Percentiles rank a stretch among this genome's conserved stretches.
Evolutionary conservation across 257 asterid genomes (phyloP).

Genomic region (Nicotiana tomentosiformis): DNA sequence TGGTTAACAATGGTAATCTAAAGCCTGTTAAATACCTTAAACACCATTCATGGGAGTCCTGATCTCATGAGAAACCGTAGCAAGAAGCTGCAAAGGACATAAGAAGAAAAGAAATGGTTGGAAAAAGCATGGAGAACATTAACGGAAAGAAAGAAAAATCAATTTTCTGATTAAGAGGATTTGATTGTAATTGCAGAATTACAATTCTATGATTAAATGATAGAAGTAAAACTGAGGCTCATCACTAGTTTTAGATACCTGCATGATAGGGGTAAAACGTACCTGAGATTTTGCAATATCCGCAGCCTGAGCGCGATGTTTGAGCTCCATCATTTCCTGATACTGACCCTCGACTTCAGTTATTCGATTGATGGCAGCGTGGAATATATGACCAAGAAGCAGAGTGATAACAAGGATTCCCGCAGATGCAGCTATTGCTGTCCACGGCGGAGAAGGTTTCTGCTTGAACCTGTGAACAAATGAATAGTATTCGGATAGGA

Average conservation of each 20-base stretch:
- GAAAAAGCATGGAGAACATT: background rate
- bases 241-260: background rate
- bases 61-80: slow-evolving; percentile 76
- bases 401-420: slow-evolving; percentile 56
- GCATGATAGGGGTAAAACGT: background rate
- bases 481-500: no score
- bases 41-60: slow-evolving; percentile 89
- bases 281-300: slow-evolving; percentile 82
- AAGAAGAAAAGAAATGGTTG: background rate
- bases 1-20: background rate
- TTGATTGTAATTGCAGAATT: background rate
- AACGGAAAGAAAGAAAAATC: background rate
- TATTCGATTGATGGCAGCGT: slow-evolving; percentile 53
- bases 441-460: slow-evolving; percentile 62
- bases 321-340: slow-evolving; percentile 59
- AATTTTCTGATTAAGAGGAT: background rate
- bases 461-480: slow-evolving; percentile 49
- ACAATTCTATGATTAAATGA: background rate
- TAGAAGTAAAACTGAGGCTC: background rate
- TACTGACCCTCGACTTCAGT: slow-evolving; percentile 53
- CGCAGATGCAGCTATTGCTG: slow-evolving; percentile 41
- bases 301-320: slow-evolving; percentile 75
- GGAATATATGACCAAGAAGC: slow-evolving; percentile 58
- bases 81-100: slow-evolving; percentile 40
- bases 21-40: slow-evolving; percentile 39